These are phyloP conservation scores for Podaxis mareebaensis DNA, from an alignment of 768 basidiomycete genomes.

Conservation along the genomic window DNA sequence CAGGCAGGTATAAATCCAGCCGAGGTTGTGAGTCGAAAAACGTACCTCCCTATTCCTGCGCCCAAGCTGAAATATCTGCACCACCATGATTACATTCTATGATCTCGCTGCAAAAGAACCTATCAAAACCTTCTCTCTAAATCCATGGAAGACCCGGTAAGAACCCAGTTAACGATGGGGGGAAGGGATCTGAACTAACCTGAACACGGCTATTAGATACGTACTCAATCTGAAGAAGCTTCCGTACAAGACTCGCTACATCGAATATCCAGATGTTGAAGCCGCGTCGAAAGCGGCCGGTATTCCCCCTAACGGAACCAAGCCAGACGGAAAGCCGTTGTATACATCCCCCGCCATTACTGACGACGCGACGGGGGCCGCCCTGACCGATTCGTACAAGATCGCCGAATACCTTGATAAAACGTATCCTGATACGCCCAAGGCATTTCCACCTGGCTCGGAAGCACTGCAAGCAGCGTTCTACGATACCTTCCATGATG, in stretches of 20 bases:
- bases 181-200: neutral
- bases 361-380: constrained; percentile 35
- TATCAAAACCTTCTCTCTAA: constrained; percentile 1
- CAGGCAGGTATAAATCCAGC: neutral
- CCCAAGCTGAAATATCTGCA: neutral
- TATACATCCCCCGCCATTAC: constrained; percentile 26
- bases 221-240: constrained; percentile 34
- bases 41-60: neutral
- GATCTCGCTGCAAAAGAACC: neutral
- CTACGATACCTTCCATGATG: neutral
- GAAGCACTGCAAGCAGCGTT: constrained; percentile 13
- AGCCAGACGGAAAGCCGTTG: neutral
- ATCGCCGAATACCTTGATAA: constrained; percentile 50
- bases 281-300: constrained; percentile 21
- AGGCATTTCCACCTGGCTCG: constrained; percentile 21
- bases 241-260: constrained; percentile 45
- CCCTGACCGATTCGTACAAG: constrained; percentile 39
- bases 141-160: neutral
- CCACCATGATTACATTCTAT: constrained; percentile 3
- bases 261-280: constrained; percentile 52
- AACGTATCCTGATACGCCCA: constrained; percentile 36
- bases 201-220: constrained; percentile 23
- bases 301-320: neutral
- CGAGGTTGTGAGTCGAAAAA: neutral
- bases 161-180: neutral